Evolutionary conservation across 1,284 basidiomycete genomes (phyloP).

Genomic region (Leccinum laetum): DNA sequence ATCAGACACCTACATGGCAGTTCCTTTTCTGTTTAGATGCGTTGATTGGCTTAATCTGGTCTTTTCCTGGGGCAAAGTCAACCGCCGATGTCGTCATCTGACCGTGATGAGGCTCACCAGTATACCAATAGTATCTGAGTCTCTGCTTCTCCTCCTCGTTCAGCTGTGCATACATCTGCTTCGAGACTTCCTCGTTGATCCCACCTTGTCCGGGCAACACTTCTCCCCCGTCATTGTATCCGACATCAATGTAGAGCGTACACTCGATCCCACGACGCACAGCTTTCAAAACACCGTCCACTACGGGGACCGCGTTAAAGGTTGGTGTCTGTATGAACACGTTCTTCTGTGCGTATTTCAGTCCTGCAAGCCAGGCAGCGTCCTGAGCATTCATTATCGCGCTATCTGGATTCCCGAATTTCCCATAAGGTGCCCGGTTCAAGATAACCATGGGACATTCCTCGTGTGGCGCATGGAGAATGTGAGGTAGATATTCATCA

Average conservation of each 20-base stretch:
- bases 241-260: constrained; percentile 63
- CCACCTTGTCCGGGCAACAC: constrained; percentile 79
- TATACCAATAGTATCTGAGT: constrained; percentile 71
- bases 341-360: constrained; percentile 64
- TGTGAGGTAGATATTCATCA: constrained; percentile 39
- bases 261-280: constrained; percentile 70
- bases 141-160: constrained; percentile 49
- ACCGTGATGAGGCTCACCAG: constrained; percentile 29
- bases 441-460: constrained; percentile 77
- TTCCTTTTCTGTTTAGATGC: constrained; percentile 76
- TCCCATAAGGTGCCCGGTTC: constrained; percentile 68
- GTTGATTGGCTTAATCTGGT: constrained; percentile 72
- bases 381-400: constrained; percentile 69
- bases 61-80: constrained; percentile 46
- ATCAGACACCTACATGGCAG: constrained; percentile 50
- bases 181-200: constrained; percentile 77
- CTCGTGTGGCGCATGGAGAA: constrained; percentile 56
- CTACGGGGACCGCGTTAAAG: constrained; percentile 71
- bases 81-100: background rate
- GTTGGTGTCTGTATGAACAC: constrained; percentile 84
- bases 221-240: constrained; percentile 73
- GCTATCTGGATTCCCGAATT: constrained; percentile 29
- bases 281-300: constrained; percentile 65
- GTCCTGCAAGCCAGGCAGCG: constrained; percentile 74
- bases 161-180: constrained; percentile 61